Conservation (phyloP, 2,329 filamentous ascomycete species). For the Calcarisporium arbuscula region DNA sequence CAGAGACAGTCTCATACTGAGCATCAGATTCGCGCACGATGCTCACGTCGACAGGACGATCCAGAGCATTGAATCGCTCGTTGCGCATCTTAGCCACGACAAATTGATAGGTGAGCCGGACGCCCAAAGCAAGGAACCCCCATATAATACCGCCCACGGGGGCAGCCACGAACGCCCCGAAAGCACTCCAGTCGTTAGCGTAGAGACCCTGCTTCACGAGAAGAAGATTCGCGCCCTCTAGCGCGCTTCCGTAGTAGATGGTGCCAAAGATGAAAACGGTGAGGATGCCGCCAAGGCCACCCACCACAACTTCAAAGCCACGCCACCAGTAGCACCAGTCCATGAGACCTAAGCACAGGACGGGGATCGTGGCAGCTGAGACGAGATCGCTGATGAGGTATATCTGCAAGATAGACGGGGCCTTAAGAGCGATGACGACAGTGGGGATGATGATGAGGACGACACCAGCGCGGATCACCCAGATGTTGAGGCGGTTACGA, state of each 20-base stretch:
- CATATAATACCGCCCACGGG: conserved; percentile 70
- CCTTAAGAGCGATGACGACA: conserved; percentile 66
- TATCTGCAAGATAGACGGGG: conserved; percentile 70
- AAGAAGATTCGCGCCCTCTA: conserved; percentile 59
- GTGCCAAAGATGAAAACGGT: conserved; percentile 77
- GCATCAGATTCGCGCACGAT: conserved; percentile 10
- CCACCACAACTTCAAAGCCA: conserved; percentile 74
- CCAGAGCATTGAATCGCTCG: conserved; percentile 59
- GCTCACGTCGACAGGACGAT: conserved; percentile 37
- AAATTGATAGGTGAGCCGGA: conserved; percentile 56
- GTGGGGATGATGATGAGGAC: conserved; percentile 68
- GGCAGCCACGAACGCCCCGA: conserved; percentile 76
- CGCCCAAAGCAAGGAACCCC: conserved; percentile 55
- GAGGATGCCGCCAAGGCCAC: conserved; percentile 69
- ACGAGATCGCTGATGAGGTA: conserved; percentile 78
- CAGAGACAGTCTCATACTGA: conserved; percentile 22
- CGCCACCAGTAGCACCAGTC: conserved; percentile 70
- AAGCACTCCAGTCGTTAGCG: conserved; percentile 71
- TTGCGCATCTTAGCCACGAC: conserved; percentile 50
- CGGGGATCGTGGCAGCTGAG: conserved; percentile 68
- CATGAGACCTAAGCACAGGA: conserved; percentile 65
- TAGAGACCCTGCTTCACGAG: conserved; percentile 70
- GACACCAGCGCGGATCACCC: conserved; percentile 63
- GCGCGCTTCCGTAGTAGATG: conserved; percentile 66
- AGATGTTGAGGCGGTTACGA: conserved; percentile 72